A percentile compares a stretch with the other conserved stretches of the same genome.
These are phyloP conservation scores for Zasmidium angulare DNA, from an alignment of 2,329 filamentous ascomycete genomes.

Conservation along the genomic window DNA sequence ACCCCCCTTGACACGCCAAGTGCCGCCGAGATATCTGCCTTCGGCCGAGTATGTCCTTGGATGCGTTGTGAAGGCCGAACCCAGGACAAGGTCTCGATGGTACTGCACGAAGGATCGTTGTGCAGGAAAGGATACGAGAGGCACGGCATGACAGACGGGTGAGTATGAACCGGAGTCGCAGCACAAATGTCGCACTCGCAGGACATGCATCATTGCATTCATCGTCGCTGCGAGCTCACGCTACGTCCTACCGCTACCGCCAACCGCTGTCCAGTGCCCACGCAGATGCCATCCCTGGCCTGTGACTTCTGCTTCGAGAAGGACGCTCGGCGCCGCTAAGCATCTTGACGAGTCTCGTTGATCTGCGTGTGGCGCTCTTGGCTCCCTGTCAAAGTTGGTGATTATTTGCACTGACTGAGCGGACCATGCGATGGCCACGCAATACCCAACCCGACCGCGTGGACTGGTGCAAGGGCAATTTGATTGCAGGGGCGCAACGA, in stretches of 20 bases:
- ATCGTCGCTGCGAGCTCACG: not conserved
- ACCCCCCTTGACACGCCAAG: not conserved
- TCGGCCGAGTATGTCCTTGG: not conserved
- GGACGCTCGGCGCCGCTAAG: not conserved
- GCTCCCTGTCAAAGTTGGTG: not conserved
- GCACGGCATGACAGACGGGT: not conserved
- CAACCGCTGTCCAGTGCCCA: no score
- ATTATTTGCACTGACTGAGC: not conserved
- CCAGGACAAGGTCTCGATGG: not conserved
- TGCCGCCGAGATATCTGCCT: not conserved
- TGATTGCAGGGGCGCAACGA: no score
- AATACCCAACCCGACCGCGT: not conserved
- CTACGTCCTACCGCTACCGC: no score
- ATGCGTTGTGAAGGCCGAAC: not conserved
- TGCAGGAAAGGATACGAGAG: not conserved
- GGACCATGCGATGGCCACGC: not conserved
- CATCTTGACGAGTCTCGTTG: not conserved
- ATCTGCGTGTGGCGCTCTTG: not conserved
- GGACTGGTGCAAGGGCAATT: not conserved
- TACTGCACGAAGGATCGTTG: not conserved
- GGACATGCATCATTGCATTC: no score
- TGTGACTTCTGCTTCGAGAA: not conserved
- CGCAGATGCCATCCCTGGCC: no score
- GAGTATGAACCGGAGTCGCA: not conserved
- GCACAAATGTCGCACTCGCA: not conserved